Evolutionary conservation across 352 stramenopile genomes (phyloP).

Genomic region (Phytophthora tubulina): DNA sequence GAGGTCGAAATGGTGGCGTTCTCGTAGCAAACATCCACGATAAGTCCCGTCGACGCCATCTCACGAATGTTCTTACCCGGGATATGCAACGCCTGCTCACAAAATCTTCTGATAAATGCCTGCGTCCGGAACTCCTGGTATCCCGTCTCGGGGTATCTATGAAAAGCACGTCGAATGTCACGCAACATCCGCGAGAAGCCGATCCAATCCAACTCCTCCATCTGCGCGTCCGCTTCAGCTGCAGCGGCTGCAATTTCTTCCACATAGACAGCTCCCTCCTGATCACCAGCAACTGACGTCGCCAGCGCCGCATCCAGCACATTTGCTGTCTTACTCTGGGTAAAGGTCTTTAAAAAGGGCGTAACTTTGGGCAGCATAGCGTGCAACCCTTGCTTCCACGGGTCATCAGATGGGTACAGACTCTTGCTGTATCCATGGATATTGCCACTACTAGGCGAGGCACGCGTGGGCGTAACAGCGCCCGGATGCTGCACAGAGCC

Average conservation of each 20-base stretch:
- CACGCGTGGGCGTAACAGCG: slow-evolving; percentile 7
- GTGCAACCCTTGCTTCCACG: slow-evolving; percentile 74
- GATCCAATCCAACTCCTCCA: slow-evolving; percentile 63
- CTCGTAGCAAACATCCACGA: slow-evolving; percentile 90
- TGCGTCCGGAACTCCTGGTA: slow-evolving; percentile 93
- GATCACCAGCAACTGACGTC: slow-evolving; percentile 18
- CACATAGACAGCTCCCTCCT: background rate
- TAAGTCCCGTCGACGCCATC: slow-evolving; percentile 90
- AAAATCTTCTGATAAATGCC: slow-evolving; percentile 83
- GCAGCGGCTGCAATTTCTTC: background rate
- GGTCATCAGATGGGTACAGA: slow-evolving; percentile 71
- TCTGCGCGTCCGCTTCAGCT: slow-evolving; percentile 6
- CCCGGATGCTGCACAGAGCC: slow-evolving; percentile 5
- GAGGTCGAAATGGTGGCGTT: slow-evolving; percentile 58
- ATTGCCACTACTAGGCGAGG: background rate
- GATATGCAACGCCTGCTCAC: slow-evolving; percentile 86
- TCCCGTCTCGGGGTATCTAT: slow-evolving; percentile 93
- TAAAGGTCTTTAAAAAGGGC: slow-evolving; percentile 75
- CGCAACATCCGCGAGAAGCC: slow-evolving; percentile 77
- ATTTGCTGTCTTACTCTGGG: slow-evolving; percentile 39
- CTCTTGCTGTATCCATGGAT: slow-evolving; percentile 40
- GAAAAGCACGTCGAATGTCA: slow-evolving; percentile 86
- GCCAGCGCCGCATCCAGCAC: slow-evolving; percentile 25
- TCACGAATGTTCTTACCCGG: slow-evolving; percentile 72
- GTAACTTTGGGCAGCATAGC: slow-evolving; percentile 59